Percentiles rank a stretch among this genome's conserved stretches.
phyloP scores from a whole-genome alignment of 176 grass and related monocot genomes.

The Elaeis guineensis region DNA sequence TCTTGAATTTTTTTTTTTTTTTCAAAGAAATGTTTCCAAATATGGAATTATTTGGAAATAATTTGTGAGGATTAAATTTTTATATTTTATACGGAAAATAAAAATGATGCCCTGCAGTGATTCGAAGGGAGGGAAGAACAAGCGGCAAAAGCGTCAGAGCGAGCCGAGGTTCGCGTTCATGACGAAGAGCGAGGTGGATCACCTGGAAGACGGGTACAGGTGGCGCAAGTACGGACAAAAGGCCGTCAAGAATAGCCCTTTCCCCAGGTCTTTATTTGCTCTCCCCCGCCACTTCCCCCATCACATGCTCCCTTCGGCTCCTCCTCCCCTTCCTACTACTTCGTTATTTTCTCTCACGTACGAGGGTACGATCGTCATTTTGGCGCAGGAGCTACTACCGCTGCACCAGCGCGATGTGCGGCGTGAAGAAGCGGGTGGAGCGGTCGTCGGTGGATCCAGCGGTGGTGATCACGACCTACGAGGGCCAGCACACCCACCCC shows the following conservation, averaged over 20 bases:
- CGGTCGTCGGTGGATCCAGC: conserved; percentile 68
- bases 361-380: too few species aligned
- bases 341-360: too few species aligned
- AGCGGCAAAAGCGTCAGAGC: conserved; percentile 48
- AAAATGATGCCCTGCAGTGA: too few species aligned
- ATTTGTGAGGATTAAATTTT: too few species aligned
- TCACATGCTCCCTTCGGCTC: too few species aligned
- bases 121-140: conserved; percentile 8
- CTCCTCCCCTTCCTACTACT: too few species aligned
- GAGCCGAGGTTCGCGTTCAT: conserved; percentile 75
- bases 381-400: conserved; percentile 75
- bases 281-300: too few species aligned
- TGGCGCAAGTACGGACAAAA: conserved; percentile 91
- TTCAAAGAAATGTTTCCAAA: too few species aligned
- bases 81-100: too few species aligned
- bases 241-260: conserved; percentile 81
- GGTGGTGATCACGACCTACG: conserved; percentile 93
- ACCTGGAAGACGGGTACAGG: conserved; percentile 69
- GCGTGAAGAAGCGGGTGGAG: conserved; percentile 87
- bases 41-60: too few species aligned
- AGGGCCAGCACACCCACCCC: conserved; percentile 73
- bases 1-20: too few species aligned
- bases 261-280: conserved; percentile 31
- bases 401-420: conserved; percentile 73
- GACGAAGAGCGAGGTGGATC: conserved; percentile 72